Percentiles rank a stretch among this genome's conserved stretches.
Conservation (phyloP, 108 stramenopile genomes). For the Nitzschia putrida region DNA sequence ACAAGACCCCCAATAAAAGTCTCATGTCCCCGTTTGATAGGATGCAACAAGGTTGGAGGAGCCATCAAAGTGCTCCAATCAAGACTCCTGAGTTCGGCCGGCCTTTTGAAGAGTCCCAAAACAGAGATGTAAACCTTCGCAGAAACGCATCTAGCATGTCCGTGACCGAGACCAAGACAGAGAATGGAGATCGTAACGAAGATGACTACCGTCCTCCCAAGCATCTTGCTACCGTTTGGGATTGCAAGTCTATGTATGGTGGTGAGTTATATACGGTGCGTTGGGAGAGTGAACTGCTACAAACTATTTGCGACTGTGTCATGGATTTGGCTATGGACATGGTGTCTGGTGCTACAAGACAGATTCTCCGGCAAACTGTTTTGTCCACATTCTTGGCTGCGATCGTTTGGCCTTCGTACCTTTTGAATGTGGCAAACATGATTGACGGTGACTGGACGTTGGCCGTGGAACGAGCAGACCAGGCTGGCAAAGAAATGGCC, state of each 20-base stretch:
- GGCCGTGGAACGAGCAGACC: slow-evolving; percentile 85
- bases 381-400: slow-evolving; percentile 77
- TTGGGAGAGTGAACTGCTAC: slow-evolving; percentile 79
- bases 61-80: slow-evolving; percentile 8
- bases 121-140: not conserved
- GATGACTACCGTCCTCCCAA: slow-evolving; percentile 48
- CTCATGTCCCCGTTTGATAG: slow-evolving; percentile 34
- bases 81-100: not conserved
- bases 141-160: not conserved
- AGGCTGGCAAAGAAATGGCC: slow-evolving; percentile 90
- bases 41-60: slow-evolving; percentile 43
- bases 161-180: not conserved
- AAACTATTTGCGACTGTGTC: slow-evolving; percentile 76
- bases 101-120: not conserved
- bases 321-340: slow-evolving; percentile 75
- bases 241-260: slow-evolving; percentile 71
- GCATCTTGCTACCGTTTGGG: slow-evolving; percentile 77
- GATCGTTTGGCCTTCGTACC: slow-evolving; percentile 70
- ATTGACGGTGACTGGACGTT: slow-evolving; percentile 93
- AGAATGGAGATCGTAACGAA: slow-evolving; percentile 14
- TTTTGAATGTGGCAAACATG: slow-evolving; percentile 76
- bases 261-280: slow-evolving; percentile 82
- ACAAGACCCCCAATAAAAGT: slow-evolving; percentile 2
- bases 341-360: slow-evolving; percentile 66
- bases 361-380: slow-evolving; percentile 78